These are phyloP conservation scores for Nicotiana sylvestris DNA, from an alignment of 257 asterid genomes.

Conservation along the genomic window DNA sequence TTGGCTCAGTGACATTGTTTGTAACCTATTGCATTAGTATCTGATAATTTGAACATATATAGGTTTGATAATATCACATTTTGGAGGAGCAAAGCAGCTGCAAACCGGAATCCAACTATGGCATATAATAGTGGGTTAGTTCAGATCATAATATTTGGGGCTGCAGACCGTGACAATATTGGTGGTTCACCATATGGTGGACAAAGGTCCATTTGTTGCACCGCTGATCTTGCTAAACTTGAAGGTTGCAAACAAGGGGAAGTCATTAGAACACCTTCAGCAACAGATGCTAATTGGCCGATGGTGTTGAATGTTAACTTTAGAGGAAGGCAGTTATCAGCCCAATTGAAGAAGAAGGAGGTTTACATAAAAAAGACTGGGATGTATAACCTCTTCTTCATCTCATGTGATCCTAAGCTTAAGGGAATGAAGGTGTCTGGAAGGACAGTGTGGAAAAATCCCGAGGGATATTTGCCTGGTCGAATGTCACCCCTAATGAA, in stretches of 20 bases:
- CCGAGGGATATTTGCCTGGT: constrained; percentile 94
- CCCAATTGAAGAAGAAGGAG: constrained; percentile 66
- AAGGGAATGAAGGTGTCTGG: constrained; percentile 82
- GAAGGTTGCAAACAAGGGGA: constrained; percentile 96
- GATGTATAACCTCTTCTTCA: constrained; percentile 95
- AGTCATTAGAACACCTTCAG: constrained; percentile 69
- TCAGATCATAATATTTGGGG: constrained; percentile 84
- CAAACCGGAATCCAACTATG: constrained; percentile 51
- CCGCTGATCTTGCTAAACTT: constrained; percentile 88
- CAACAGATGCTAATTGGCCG: constrained; percentile 69
- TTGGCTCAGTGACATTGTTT: neutral
- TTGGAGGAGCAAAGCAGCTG: constrained; percentile 75
- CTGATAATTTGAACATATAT: constrained; percentile 22
- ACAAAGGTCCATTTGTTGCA: constrained; percentile 95
- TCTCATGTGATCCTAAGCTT: constrained; percentile 86
- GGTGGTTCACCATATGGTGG: constrained; percentile 99
- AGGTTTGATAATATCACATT: constrained; percentile 93
- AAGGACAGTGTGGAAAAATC: constrained; percentile 88
- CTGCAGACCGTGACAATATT: constrained; percentile 80
- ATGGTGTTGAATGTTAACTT: constrained; percentile 56
- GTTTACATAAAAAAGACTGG: constrained; percentile 67
- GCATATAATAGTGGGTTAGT: constrained; percentile 71
- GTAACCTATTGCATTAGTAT: neutral
- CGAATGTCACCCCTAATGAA: constrained; percentile 95
- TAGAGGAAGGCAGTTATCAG: constrained; percentile 55